A percentile compares a stretch with the other conserved stretches of the same genome.
These are phyloP conservation scores for Cutaneotrichosporon cutaneum DNA, from an alignment of 1,284 basidiomycete species.

Conservation along the genomic window DNA sequence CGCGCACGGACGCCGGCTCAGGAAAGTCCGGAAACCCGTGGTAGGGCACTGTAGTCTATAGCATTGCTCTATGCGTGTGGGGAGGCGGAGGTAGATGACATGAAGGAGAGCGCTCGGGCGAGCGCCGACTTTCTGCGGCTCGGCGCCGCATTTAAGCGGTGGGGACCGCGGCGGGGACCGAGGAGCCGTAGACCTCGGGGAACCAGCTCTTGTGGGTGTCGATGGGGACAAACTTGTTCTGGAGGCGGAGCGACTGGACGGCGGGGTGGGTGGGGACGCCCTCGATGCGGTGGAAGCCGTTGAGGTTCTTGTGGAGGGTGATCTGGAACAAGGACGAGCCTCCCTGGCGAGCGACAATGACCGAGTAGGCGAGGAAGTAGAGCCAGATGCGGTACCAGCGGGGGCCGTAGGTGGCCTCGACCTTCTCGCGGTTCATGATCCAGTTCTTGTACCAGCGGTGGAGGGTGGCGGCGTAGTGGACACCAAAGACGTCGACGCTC, in stretches of 20 bases:
- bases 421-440: slow-evolving; percentile 83
- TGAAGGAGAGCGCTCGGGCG: neutral
- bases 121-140: neutral
- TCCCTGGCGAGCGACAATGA: slow-evolving; percentile 65
- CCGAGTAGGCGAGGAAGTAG: slow-evolving; percentile 80
- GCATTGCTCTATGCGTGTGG: slow-evolving; percentile 5
- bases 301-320: slow-evolving; percentile 94
- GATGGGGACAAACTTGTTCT: slow-evolving; percentile 27
- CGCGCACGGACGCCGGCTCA: too few relatives aligned
- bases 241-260: slow-evolving; percentile 33
- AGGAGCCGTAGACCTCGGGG: slow-evolving; percentile 27
- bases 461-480: slow-evolving; percentile 95
- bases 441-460: slow-evolving; percentile 96
- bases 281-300: slow-evolving; percentile 82
- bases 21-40: too few relatives aligned
- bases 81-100: neutral
- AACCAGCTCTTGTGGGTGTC: slow-evolving; percentile 40
- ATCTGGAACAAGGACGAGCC: slow-evolving; percentile 89
- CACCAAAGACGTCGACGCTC: slow-evolving; percentile 90
- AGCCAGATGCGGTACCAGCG: slow-evolving; percentile 85
- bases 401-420: slow-evolving; percentile 85
- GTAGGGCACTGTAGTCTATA: too few relatives aligned
- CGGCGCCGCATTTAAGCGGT: neutral
- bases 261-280: slow-evolving; percentile 68
- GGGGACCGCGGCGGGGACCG: neutral